These are phyloP conservation scores for Teunomyces lycoperdinae DNA, from an alignment of 805 yeast species.

Conservation along the genomic window DNA sequence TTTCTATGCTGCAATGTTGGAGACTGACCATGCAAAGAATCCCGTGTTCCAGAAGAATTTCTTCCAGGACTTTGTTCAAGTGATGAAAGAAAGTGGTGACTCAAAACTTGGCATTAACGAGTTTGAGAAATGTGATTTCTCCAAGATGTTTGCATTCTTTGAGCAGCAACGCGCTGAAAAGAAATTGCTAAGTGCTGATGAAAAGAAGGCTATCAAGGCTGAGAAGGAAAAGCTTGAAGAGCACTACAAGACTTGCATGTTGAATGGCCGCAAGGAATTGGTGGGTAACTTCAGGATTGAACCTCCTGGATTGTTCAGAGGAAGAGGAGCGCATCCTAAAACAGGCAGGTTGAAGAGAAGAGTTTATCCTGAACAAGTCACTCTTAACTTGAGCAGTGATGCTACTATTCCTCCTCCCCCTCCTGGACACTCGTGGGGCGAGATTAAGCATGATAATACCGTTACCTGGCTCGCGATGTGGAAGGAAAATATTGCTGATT, in stretches of 20 bases:
- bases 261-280: conserved; percentile 86
- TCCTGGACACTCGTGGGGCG: conserved; percentile 87
- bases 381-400: conserved; percentile 73
- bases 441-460: conserved; percentile 79
- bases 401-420: conserved; percentile 81
- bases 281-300: conserved; percentile 93
- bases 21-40: conserved; percentile 84
- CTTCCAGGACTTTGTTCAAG: conserved; percentile 71
- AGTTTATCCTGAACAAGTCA: conserved; percentile 85
- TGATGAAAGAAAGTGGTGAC: conserved; percentile 70
- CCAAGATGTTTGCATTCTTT: conserved; percentile 67
- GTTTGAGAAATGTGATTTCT: conserved; percentile 75
- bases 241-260: conserved; percentile 70
- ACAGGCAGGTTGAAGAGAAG: conserved; percentile 89
- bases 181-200: conserved; percentile 65
- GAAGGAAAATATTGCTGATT: conserved; percentile 86
- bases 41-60: conserved; percentile 85
- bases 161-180: conserved; percentile 70
- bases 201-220: conserved; percentile 67
- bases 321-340: conserved; percentile 96
- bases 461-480: conserved; percentile 97
- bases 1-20: conserved; percentile 83
- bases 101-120: conserved; percentile 43
- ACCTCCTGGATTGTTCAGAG: conserved; percentile 95
- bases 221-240: conserved; percentile 79